phyloP scores from a whole-genome alignment of 1,284 basidiomycete species.

The Kwoniella shivajii region DNA sequence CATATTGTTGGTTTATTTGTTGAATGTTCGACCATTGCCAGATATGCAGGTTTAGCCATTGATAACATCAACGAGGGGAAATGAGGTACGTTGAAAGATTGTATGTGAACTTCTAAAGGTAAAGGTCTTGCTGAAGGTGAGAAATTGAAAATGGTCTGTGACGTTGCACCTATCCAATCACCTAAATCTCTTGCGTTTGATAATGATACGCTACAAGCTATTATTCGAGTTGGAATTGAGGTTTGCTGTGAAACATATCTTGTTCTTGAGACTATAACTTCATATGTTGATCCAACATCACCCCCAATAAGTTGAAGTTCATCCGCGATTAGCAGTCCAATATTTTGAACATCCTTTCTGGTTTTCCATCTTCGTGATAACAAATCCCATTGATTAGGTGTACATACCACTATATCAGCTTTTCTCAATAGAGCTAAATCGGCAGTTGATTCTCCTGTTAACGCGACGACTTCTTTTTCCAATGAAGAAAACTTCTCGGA shows the following conservation, averaged over 20 bases:
- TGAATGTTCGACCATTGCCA: constrained; percentile 88
- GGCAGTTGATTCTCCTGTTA: constrained; percentile 93
- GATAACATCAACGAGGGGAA: constrained; percentile 98
- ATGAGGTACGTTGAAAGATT: constrained; percentile 92
- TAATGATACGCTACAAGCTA: constrained; percentile 90
- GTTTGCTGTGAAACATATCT: constrained; percentile 96
- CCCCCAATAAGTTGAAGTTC: constrained; percentile 93
- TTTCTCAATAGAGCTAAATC: constrained; percentile 89
- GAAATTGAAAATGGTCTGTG: constrained; percentile 96
- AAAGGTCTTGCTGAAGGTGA: constrained; percentile 91
- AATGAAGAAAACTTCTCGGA: constrained; percentile 75
- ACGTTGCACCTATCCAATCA: constrained; percentile 95
- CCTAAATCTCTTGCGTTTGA: constrained; percentile 96
- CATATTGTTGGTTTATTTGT: constrained; percentile 82
- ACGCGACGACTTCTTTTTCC: constrained; percentile 86
- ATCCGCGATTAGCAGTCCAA: constrained; percentile 91
- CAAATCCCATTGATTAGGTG: constrained; percentile 92
- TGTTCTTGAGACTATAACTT: constrained; percentile 90
- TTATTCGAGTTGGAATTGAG: constrained; percentile 83
- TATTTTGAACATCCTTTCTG: constrained; percentile 93
- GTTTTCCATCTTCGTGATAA: constrained; percentile 90
- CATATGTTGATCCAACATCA: constrained; percentile 92
- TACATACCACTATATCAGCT: constrained; percentile 88
- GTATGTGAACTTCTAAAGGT: constrained; percentile 96
- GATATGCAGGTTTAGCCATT: constrained; percentile 98